Evolutionary conservation across 495 filamentous ascomycete genomes (phyloP), one percentile per base, ranked within the genome.

Genomic region (Podospora conica): DNA sequence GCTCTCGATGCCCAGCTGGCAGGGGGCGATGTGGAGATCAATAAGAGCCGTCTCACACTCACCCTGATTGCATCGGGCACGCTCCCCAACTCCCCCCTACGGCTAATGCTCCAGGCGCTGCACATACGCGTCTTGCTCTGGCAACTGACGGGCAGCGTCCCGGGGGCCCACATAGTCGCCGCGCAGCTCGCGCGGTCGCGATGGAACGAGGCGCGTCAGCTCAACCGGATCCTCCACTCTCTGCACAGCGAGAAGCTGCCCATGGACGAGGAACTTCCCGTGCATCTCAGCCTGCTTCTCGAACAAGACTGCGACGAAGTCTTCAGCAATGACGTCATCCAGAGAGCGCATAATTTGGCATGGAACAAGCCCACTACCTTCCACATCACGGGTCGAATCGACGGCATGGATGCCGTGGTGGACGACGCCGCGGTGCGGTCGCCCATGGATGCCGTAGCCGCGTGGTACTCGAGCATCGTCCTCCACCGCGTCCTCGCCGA

Each of bases 1-100:
- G 94, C 94, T 31, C 85, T 97, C 58, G 94, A 98, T 77, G 93
- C 94, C 63, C 94, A 97, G 73, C 85, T 98, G 9, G 90, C 91
- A n/a, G 94, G 94, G 33, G 94, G 94, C 33, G 94, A 98, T 78
- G 84, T 88, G 6, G 91, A 96, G 73, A 89, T 98, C 69, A 96
- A 87, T 79, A 92, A 88, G 75, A 91, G 91, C 70, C 86, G 94
- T 63, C 83, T 98, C 27, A 86, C 92, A 0, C 84, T 98, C 33
- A 96, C 94, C 1, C 83, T 96, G 29, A 87, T 97, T 70, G 93
- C 95, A 27, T 93, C 92, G 12, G 90, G 90, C 27, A 97, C 94
- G 6, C 80, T 97, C 15, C 93, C 93, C 12, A 85, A 90, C 24
- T 96, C 91, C 15, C 92, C 94, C 1, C 84, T 86, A 61, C 84